Percentiles rank a stretch among this genome's conserved stretches.
Conservation (phyloP, 257 asterid species). For the Nicotiana paniculata region DNA sequence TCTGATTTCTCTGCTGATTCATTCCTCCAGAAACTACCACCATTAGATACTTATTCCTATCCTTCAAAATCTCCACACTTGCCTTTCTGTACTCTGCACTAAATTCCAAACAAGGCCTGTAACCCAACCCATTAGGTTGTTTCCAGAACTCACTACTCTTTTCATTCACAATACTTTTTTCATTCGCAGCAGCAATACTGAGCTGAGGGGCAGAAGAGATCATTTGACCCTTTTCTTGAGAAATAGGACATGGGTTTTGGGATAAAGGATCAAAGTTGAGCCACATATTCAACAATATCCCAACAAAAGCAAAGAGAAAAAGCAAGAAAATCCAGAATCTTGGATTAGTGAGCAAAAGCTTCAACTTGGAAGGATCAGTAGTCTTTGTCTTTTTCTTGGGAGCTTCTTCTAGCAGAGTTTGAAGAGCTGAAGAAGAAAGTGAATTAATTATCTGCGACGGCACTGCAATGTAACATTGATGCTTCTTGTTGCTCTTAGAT, state of each 20-base stretch:
- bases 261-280: constrained; percentile 37
- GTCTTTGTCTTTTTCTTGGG: constrained; percentile 45
- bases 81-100: constrained; percentile 36
- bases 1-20: constrained; percentile 97
- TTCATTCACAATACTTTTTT: constrained; percentile 3
- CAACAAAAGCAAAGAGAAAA: constrained; percentile 34
- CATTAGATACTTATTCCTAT: constrained; percentile 57
- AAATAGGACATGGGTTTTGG: constrained; percentile 42
- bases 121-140: constrained; percentile 88
- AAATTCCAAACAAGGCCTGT: constrained; percentile 73
- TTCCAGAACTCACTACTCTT: constrained; percentile 57
- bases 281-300: constrained; percentile 44
- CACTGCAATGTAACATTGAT: constrained; percentile 66
- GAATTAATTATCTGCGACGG: constrained; percentile 73
- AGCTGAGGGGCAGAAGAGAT: background rate
- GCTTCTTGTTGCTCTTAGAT: constrained; percentile 28
- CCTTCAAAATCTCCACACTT: constrained; percentile 42
- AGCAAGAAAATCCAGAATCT: constrained; percentile 46
- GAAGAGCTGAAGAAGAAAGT: constrained; percentile 20
- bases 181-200: constrained; percentile 10
- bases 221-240: constrained; percentile 18
- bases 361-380: constrained; percentile 18
- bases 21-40: constrained; percentile 91
- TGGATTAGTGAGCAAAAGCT: constrained; percentile 39
- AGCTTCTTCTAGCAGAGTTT: constrained; percentile 39